phyloP scores from a whole-genome alignment of 2,329 filamentous ascomycete genomes.

The Triangularia verruculosa region DNA sequence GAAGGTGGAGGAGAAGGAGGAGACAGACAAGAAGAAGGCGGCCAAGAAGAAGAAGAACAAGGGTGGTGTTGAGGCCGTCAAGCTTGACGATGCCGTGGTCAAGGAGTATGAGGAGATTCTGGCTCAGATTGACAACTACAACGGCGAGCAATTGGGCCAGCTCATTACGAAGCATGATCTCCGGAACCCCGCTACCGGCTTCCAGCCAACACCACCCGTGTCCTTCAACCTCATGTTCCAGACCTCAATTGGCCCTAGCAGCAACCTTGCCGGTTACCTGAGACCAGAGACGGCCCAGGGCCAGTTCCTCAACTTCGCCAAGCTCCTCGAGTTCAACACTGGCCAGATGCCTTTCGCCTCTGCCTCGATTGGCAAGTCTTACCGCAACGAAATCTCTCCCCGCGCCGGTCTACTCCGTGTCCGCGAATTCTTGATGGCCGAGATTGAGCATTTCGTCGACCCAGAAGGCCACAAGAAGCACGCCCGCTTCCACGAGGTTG shows the following conservation, averaged over 20 bases:
- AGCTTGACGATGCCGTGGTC: conserved; percentile 81
- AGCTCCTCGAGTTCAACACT: conserved; percentile 95
- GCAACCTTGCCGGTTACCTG: conserved; percentile 80
- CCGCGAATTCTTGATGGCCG: conserved; percentile 96
- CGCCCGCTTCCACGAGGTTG: conserved; percentile 78
- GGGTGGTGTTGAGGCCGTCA: conserved; percentile 73
- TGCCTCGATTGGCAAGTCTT: conserved; percentile 95
- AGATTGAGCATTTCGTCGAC: conserved; percentile 98
- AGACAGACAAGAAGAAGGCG: conserved; percentile 69
- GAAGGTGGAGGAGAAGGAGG: conserved; percentile 74
- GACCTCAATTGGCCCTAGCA: conserved; percentile 88
- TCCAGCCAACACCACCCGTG: conserved; percentile 74
- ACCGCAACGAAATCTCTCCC: conserved; percentile 96
- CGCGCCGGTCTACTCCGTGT: conserved; percentile 87
- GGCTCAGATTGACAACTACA: conserved; percentile 93
- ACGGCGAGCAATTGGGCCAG: conserved; percentile 77
- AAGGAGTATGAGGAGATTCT: conserved; percentile 89
- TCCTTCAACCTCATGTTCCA: conserved; percentile 99
- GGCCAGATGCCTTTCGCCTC: conserved; percentile 95
- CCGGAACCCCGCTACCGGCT: conserved; percentile 78
- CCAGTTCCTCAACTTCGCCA: conserved; percentile 95
- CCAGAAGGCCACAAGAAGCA: conserved; percentile 95
- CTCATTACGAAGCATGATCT: conserved; percentile 91
- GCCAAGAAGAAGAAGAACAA: conserved; percentile 88
- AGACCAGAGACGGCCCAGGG: conserved; percentile 96